These are phyloP conservation scores for Corniculantispora saksenae DNA, from an alignment of 2,329 filamentous ascomycete genomes.

Conservation along the genomic window DNA sequence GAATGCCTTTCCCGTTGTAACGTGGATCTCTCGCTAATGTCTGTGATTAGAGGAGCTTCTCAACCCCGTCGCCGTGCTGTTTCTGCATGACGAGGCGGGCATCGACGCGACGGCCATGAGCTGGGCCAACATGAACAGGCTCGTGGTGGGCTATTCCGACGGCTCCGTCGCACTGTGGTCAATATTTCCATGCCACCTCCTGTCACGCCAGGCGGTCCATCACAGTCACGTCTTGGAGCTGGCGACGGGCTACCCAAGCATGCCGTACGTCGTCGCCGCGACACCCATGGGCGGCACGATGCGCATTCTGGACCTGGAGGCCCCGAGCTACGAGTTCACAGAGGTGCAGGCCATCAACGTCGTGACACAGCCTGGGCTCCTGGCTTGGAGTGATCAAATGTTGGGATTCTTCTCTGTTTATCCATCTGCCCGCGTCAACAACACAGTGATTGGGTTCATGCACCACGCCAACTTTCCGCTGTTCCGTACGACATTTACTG, in stretches of 20 bases:
- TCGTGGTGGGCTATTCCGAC: conserved; percentile 57
- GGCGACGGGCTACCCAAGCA: conserved; percentile 56
- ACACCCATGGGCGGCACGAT: conserved; percentile 55
- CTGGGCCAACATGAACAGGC: conserved; percentile 57
- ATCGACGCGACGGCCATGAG: conserved; percentile 54
- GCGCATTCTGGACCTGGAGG: conserved; percentile 54
- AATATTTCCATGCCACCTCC: conserved; percentile 47
- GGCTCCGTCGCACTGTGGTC: conserved; percentile 60
- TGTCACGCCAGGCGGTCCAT: conserved; percentile 56
- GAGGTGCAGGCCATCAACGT: conserved; percentile 54
- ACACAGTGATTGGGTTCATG: conserved; percentile 54
- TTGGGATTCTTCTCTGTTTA: conserved; percentile 55
- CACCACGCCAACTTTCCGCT: conserved; percentile 55
- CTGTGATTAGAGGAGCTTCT: conserved; percentile 44
- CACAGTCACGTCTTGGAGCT: conserved; percentile 56
- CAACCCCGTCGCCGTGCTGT: conserved; percentile 45
- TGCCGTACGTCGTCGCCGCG: conserved; percentile 57
- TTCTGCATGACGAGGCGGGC: conserved; percentile 47
- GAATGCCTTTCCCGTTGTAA: neutral
- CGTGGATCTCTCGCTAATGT: conserved; percentile 27
- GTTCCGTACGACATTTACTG: conserved; percentile 52
- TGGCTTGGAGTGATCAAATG: conserved; percentile 57
- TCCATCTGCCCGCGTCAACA: conserved; percentile 54
- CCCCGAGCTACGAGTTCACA: conserved; percentile 54
- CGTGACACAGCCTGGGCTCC: conserved; percentile 53